Conservation (phyloP, 78 protist species). For the Diacronema lutheri region DNA sequence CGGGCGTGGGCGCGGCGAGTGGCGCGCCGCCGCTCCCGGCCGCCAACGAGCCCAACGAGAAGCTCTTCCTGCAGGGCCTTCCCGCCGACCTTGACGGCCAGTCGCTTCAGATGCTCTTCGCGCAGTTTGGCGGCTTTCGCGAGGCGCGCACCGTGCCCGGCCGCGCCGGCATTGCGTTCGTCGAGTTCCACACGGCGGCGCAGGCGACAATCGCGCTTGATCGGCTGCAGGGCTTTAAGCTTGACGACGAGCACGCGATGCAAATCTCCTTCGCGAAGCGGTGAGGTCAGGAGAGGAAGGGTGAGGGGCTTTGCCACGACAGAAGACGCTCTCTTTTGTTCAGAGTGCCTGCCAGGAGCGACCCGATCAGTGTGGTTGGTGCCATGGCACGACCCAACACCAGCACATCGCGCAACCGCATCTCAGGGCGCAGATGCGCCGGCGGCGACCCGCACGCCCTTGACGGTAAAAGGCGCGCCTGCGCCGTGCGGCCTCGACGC, state of each 20-base stretch:
- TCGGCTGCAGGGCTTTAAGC: constrained; percentile 29
- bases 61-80: constrained; percentile 72
- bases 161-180: constrained; percentile 81
- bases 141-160: constrained; percentile 70
- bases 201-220: constrained; percentile 46
- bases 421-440: too few species aligned
- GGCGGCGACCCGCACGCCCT: too few species aligned
- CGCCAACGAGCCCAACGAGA: constrained; percentile 21
- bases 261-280: constrained; percentile 6
- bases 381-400: too few species aligned
- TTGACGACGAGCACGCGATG: neutral
- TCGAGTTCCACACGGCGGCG: constrained; percentile 71
- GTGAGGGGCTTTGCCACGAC: too few species aligned
- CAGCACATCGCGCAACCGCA: too few species aligned
- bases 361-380: too few species aligned
- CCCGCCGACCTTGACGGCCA: constrained; percentile 66
- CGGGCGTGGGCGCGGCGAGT: too few species aligned
- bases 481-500: too few species aligned
- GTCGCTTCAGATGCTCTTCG: constrained; percentile 73
- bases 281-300: too few species aligned
- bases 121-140: constrained; percentile 79
- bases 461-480: too few species aligned
- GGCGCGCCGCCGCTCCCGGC: neutral
- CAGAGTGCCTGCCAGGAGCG: too few species aligned
- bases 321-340: too few species aligned